A percentile compares a stretch with the other conserved stretches of the same genome.
Conservation (phyloP, 495 filamentous ascomycete genomes). For the Thozetella sp. region DNA sequence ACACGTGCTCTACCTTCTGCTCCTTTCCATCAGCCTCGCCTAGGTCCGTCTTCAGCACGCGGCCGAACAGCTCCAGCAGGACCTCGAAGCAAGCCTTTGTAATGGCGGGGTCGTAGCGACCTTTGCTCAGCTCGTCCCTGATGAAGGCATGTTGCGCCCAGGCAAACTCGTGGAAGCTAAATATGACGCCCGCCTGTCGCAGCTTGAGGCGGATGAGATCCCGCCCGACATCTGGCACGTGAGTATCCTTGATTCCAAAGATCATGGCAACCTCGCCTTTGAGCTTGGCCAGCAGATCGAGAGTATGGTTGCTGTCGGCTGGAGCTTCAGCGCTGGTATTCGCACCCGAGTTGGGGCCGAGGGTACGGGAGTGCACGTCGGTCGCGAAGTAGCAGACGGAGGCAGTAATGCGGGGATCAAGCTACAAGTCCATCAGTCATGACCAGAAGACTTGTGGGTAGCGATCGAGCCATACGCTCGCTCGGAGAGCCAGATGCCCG, state of each 20-base stretch:
- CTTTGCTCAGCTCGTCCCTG: constrained; percentile 92
- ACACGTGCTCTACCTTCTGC: constrained; percentile 10
- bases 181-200: constrained; percentile 71
- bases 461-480: constrained; percentile 46
- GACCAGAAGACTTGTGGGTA: neutral
- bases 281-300: constrained; percentile 59
- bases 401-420: constrained; percentile 76
- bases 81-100: constrained; percentile 92
- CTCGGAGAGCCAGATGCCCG: constrained; percentile 85
- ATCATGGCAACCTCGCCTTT: constrained; percentile 85
- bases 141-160: constrained; percentile 97
- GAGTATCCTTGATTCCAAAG: constrained; percentile 88
- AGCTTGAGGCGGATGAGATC: constrained; percentile 86
- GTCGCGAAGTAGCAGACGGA: constrained; percentile 92
- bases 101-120: constrained; percentile 87
- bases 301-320: constrained; percentile 35
- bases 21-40: constrained; percentile 49
- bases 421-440: constrained; percentile 16
- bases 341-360: constrained; percentile 53
- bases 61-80: constrained; percentile 80
- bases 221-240: constrained; percentile 83
- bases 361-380: constrained; percentile 77
- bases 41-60: constrained; percentile 76
- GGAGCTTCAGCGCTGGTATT: constrained; percentile 31
- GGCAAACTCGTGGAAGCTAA: constrained; percentile 86